Evolutionary conservation across 2,329 filamentous ascomycete genomes (phyloP).

Genomic region (Aspergillus floridensis): DNA sequence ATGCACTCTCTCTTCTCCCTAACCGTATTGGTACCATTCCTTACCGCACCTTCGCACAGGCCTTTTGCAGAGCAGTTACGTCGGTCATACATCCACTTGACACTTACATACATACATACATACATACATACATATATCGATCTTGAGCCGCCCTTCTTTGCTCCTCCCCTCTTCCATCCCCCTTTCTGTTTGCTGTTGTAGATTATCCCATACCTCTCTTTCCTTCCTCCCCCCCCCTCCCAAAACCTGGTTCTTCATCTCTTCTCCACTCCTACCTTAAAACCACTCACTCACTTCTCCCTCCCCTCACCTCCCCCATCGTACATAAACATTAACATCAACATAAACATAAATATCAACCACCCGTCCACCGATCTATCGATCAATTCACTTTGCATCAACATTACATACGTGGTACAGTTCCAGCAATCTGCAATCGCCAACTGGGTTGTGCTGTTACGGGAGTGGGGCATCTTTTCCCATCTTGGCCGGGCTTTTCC

Average conservation of each 20-base stretch:
- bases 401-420: slow-evolving; percentile 8
- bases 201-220: too few species aligned
- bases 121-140: background rate
- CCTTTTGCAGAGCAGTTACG: background rate
- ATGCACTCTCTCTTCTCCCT: background rate
- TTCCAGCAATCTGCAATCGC: slow-evolving; percentile 13
- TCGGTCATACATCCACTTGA: slow-evolving; percentile 7
- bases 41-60: background rate
- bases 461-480: slow-evolving; percentile 31
- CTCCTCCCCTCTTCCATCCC: slow-evolving; percentile 10
- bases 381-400: slow-evolving; percentile 11
- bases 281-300: background rate
- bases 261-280: background rate
- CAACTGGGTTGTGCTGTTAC: slow-evolving; percentile 28
- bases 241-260: slow-evolving; percentile 7
- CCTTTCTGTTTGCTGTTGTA: background rate
- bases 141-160: background rate
- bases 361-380: background rate
- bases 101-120: slow-evolving; percentile 7
- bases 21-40: slow-evolving; percentile 21
- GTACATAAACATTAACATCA: background rate
- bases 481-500: slow-evolving; percentile 31
- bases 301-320: background rate
- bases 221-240: slow-evolving; percentile 14
- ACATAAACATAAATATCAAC: background rate